phyloP scores from a whole-genome alignment of 2,329 filamentous ascomycete species.

The Metarhizium sp. region DNA sequence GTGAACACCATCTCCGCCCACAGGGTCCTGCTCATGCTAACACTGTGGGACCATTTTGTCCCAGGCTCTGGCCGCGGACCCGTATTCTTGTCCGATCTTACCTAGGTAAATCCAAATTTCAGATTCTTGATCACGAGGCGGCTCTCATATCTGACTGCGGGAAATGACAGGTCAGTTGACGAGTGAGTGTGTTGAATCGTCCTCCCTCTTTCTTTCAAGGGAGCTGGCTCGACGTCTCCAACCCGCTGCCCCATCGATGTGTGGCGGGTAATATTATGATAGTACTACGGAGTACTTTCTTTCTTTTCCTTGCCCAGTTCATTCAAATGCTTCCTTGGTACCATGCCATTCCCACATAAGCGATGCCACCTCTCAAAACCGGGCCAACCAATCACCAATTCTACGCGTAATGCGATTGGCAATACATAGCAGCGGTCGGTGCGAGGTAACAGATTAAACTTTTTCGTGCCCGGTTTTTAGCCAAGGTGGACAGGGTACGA shows the following conservation, averaged over 20 bases:
- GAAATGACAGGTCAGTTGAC: background rate
- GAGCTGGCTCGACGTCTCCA: background rate
- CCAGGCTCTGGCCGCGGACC: background rate
- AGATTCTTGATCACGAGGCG: no score
- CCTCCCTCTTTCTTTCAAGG: background rate
- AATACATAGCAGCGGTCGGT: background rate
- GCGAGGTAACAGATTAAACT: background rate
- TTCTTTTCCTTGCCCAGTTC: background rate
- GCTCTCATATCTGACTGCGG: background rate
- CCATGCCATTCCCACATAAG: no score
- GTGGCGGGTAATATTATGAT: background rate
- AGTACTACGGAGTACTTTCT: background rate
- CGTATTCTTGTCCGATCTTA: background rate
- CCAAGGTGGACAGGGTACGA: background rate
- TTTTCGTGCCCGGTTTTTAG: background rate
- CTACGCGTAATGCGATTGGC: background rate
- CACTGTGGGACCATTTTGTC: background rate
- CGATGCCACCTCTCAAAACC: background rate
- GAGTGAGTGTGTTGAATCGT: background rate
- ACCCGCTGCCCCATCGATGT: background rate
- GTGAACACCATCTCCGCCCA: background rate
- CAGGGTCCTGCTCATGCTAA: background rate
- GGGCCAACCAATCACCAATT: background rate
- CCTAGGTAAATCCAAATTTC: no score
- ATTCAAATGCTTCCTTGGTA: background rate